phyloP scores from a whole-genome alignment of 2,329 filamentous ascomycete species.

The Daldinia sp. region DNA sequence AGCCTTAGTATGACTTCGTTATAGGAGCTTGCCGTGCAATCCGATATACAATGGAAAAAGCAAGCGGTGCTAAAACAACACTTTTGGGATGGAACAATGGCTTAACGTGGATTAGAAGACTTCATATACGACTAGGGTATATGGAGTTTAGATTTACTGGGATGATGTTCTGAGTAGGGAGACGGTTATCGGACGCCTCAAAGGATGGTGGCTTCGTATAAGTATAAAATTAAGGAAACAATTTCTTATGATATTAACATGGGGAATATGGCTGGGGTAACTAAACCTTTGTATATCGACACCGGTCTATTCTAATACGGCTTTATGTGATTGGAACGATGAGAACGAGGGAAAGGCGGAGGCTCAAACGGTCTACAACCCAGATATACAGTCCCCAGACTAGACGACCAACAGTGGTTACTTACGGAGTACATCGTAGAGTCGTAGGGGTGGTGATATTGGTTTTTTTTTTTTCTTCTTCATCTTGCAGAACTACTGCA shows the following conservation, averaged over 20 bases:
- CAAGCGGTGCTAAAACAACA: conserved; percentile 7
- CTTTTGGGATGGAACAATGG: neutral
- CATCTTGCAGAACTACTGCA: conserved; percentile 31
- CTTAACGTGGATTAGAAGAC: neutral
- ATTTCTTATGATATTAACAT: too few relatives aligned
- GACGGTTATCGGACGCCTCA: conserved; percentile 9
- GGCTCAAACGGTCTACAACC: conserved; percentile 4
- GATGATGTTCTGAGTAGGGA: neutral
- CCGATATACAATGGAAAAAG: conserved; percentile 8
- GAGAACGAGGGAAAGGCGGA: conserved; percentile 19
- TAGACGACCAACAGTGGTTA: conserved; percentile 1
- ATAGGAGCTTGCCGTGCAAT: conserved; percentile 7
- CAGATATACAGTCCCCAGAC: conserved; percentile 9
- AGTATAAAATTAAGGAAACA: too few relatives aligned
- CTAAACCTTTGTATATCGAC: conserved; percentile 25
- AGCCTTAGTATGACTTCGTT: conserved; percentile 27
- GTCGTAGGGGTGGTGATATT: conserved; percentile 9
- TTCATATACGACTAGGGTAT: conserved; percentile 8
- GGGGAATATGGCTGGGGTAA: neutral
- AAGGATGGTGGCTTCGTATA: conserved; percentile 40
- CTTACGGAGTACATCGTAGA: conserved; percentile 9
- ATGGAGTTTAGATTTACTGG: neutral
- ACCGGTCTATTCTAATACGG: conserved; percentile 6
- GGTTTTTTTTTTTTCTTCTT: conserved; percentile 5
- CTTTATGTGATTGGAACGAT: conserved; percentile 22